Evolutionary conservation across 768 basidiomycete genomes (phyloP).

Genomic region (Asterophora lycoperdoides): DNA sequence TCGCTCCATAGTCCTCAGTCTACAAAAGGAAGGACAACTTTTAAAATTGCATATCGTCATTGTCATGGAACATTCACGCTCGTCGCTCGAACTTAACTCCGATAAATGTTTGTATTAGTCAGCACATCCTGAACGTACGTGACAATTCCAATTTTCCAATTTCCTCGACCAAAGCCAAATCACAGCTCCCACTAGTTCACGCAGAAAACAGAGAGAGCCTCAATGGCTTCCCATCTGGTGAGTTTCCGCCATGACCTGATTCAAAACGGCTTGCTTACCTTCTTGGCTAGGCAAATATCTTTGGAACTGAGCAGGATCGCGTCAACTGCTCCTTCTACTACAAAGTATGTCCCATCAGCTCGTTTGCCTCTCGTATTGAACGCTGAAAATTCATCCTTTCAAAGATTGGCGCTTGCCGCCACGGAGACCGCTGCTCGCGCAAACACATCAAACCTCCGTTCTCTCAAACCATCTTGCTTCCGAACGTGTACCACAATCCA

Average conservation of each 20-base stretch:
- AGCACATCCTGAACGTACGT: neutral
- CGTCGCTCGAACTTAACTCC: too few relatives aligned
- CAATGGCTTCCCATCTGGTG: conserved; percentile 78
- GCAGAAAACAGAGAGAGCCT: neutral
- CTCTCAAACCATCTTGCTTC: conserved; percentile 93
- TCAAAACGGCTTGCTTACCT: neutral
- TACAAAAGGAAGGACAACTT: too few relatives aligned
- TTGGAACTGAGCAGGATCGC: conserved; percentile 90
- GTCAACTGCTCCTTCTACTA: conserved; percentile 99
- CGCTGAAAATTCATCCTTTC: conserved; percentile 8
- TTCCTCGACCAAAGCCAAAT: too few relatives aligned
- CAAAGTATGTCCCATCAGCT: conserved; percentile 52
- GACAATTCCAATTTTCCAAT: neutral
- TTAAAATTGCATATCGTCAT: too few relatives aligned
- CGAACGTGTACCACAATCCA: conserved; percentile 98
- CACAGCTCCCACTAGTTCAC: neutral
- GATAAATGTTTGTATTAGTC: neutral
- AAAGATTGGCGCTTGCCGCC: conserved; percentile 96
- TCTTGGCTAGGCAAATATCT: conserved; percentile 77
- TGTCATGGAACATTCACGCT: too few relatives aligned
- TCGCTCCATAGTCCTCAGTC: too few relatives aligned
- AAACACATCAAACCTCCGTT: conserved; percentile 98
- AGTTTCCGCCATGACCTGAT: conserved; percentile 17
- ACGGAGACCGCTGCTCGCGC: conserved; percentile 96
- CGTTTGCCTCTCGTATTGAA: conserved; percentile 1